phyloP scores from a whole-genome alignment of 2,329 filamentous ascomycete genomes.

The Curvularia hawaiiensis region DNA sequence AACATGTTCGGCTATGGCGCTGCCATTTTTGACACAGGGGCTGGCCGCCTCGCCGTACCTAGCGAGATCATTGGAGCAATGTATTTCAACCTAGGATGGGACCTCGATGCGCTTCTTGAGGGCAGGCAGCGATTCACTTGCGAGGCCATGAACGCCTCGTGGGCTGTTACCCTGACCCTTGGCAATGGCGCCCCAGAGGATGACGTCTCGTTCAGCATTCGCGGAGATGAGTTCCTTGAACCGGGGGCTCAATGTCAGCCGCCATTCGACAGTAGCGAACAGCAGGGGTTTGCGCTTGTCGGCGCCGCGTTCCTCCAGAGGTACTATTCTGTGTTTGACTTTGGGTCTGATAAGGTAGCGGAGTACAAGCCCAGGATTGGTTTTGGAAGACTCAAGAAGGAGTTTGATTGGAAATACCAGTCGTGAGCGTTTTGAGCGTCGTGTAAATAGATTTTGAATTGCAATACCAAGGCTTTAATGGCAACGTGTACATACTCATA shows the following conservation, averaged over 20 bases:
- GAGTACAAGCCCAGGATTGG: constrained; percentile 23
- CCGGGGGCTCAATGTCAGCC: constrained; percentile 22
- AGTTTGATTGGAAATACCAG: constrained; percentile 20
- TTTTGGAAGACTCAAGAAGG: constrained; percentile 27
- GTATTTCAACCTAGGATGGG: constrained; percentile 29
- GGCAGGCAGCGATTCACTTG: constrained; percentile 22
- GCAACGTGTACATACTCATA: no score
- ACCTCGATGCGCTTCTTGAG: constrained; percentile 16
- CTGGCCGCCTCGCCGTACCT: constrained; percentile 22
- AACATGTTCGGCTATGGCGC: neutral
- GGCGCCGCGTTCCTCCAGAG: constrained; percentile 19
- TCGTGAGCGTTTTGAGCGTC: neutral
- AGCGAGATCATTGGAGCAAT: constrained; percentile 14
- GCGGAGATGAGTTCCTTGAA: constrained; percentile 14
- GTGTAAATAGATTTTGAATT: neutral
- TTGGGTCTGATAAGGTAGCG: constrained; percentile 19
- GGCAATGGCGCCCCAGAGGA: constrained; percentile 15
- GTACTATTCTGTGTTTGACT: constrained; percentile 23
- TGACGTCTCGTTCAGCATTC: constrained; percentile 20
- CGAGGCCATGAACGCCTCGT: constrained; percentile 23
- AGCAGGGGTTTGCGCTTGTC: constrained; percentile 14
- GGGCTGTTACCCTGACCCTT: constrained; percentile 23
- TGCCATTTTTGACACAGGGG: constrained; percentile 28
- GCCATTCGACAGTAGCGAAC: constrained; percentile 18
- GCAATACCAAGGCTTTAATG: neutral